Evolutionary conservation across 1,284 basidiomycete species (phyloP).

Genomic region (Irpex rosettiformis): DNA sequence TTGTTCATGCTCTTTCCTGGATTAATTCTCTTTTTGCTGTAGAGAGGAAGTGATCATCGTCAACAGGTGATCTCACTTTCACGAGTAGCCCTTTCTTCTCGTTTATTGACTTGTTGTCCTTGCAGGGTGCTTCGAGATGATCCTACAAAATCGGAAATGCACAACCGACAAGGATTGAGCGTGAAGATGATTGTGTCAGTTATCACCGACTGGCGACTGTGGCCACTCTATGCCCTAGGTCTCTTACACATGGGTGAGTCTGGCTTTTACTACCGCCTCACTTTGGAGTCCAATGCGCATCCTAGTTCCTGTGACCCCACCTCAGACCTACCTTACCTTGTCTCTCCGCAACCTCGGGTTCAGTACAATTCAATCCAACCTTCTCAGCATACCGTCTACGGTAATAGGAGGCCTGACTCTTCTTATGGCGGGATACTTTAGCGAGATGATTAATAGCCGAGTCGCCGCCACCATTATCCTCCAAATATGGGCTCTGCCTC

Average conservation of each 20-base stretch:
- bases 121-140: conserved; percentile 70
- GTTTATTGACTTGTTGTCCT: conserved; percentile 28
- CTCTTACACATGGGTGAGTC: conserved; percentile 31
- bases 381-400: conserved; percentile 55
- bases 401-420: conserved; percentile 37
- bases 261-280: neutral
- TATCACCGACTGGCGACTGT: conserved; percentile 62
- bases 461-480: conserved; percentile 49
- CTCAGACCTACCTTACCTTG: conserved; percentile 59
- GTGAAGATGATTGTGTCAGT: conserved; percentile 51
- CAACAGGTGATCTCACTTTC: conserved; percentile 23
- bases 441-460: conserved; percentile 54
- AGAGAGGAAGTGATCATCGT: conserved; percentile 40
- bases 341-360: conserved; percentile 63
- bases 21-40: neutral
- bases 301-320: conserved; percentile 49
- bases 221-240: conserved; percentile 65
- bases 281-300: conserved; percentile 18
- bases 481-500: conserved; percentile 59
- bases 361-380: conserved; percentile 55
- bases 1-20: neutral
- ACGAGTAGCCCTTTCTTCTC: neutral
- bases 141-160: conserved; percentile 72
- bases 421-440: conserved; percentile 45
- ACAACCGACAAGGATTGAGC: conserved; percentile 69